Conservation (phyloP, 148 eudicot species). For the Limonium bicolor region DNA sequence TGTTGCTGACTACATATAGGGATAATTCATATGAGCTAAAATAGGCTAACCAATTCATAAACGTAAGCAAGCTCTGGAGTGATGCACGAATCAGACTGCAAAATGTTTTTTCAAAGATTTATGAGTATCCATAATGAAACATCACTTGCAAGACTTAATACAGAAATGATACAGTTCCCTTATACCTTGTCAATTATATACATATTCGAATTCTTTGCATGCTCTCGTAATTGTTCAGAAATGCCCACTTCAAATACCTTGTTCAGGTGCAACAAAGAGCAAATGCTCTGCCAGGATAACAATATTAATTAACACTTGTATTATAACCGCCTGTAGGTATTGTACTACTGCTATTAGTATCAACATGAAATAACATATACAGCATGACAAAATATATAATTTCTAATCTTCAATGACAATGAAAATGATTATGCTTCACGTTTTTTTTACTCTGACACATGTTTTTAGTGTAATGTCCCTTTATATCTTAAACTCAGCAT, state of each 20-base stretch:
- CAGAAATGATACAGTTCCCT: neutral
- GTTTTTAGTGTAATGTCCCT: too few species aligned
- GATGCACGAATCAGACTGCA: conserved; percentile 64
- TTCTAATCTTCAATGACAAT: too few species aligned
- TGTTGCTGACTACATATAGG: too few species aligned
- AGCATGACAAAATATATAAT: too few species aligned
- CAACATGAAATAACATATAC: too few species aligned
- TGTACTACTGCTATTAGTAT: too few species aligned
- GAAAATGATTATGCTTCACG: neutral
- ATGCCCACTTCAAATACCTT: conserved; percentile 85
- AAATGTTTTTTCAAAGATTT: conserved; percentile 5
- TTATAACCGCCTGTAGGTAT: too few species aligned
- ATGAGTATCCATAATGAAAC: neutral
- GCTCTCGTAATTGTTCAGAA: conserved; percentile 58
- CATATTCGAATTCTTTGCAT: conserved; percentile 33
- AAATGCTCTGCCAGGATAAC: conserved; percentile 43
- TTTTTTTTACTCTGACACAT: too few species aligned
- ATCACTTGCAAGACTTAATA: neutral
- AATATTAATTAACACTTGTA: too few species aligned
- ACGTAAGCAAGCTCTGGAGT: conserved; percentile 74
- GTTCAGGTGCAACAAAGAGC: conserved; percentile 76
- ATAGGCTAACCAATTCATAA: conserved; percentile 78
- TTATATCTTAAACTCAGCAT: too few species aligned
- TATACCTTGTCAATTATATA: conserved; percentile 64
- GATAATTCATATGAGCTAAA: too few species aligned